phyloP scores from a whole-genome alignment of 2,329 filamentous ascomycete species.

The Basipetospora chlamydospora region DNA sequence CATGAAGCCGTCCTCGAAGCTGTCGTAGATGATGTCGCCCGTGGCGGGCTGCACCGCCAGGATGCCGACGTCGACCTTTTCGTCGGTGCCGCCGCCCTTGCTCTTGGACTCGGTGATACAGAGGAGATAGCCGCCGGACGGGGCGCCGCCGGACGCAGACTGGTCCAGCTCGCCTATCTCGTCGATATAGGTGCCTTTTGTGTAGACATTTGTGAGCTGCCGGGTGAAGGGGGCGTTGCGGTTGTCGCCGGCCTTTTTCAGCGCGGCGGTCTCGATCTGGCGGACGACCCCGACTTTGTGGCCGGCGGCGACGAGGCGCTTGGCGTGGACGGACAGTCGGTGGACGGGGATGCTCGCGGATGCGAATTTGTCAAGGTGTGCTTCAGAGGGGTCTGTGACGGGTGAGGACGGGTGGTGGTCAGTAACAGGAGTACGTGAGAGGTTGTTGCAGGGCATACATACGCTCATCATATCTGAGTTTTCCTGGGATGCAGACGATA shows the following conservation, averaged over 20 bases:
- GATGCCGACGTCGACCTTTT: constrained; percentile 83
- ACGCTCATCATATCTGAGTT: constrained; percentile 86
- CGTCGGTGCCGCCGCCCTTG: constrained; percentile 70
- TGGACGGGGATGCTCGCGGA: constrained; percentile 93
- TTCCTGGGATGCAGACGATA: constrained; percentile 94
- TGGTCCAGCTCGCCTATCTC: constrained; percentile 69
- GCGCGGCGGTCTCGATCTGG: constrained; percentile 84
- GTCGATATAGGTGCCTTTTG: constrained; percentile 94
- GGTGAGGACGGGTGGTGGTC: constrained; percentile 10
- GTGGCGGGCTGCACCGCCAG: constrained; percentile 91
- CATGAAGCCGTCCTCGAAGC: constrained; percentile 97
- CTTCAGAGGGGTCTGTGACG: constrained; percentile 72
- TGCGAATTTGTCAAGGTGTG: constrained; percentile 81
- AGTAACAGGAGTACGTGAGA: not conserved
- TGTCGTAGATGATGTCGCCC: constrained; percentile 89
- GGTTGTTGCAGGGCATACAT: constrained; percentile 15
- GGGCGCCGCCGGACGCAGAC: constrained; percentile 28
- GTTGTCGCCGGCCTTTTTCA: constrained; percentile 93
- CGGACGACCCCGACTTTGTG: constrained; percentile 93
- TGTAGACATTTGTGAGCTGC: constrained; percentile 92
- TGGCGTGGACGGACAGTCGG: constrained; percentile 82
- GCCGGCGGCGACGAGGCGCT: constrained; percentile 78
- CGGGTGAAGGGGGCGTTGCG: constrained; percentile 82
- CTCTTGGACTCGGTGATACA: constrained; percentile 80
- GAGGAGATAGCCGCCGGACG: constrained; percentile 71